Evolutionary conservation across 2,329 filamentous ascomycete genomes (phyloP), one percentile per base, ranked within the genome.

Genomic region (Tothia fuscella): DNA sequence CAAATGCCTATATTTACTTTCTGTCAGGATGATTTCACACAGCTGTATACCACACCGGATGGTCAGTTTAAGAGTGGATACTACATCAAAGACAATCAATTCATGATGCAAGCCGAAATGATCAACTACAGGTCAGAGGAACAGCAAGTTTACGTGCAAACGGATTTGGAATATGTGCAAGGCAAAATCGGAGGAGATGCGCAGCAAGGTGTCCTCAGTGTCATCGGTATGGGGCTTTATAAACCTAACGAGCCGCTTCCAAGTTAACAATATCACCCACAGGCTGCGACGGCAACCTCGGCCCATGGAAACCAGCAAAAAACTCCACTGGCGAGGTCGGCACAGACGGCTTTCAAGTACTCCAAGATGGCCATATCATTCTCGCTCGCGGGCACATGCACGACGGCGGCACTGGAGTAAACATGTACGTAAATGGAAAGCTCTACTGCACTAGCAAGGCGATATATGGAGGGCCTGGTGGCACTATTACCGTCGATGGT

Each of bases 1-100:
- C 26, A 14, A 10, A 10, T 10, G 26, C 13, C 26, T 10, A 29
- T 14, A 29, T 14, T 14, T 14, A 14, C 26, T 29, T 10, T n/a
- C n/a, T n/a, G n/a, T n/a, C n/a, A n/a, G n/a, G 35, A 38, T 24
- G 19, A 38, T 12, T 38, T 38, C 35, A 38, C 35, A 10, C 35
- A 38, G 16, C 9, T 22, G 9, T 38, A 38, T 25, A 38, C 35
- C 7, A 38, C 35, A 12, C 35, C 16, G 10, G 35, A 38, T 25
- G 35, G 35, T 20, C 22, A 25, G 21, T 38, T 38, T 19, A 20
- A 20, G 13, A 7, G 7, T 6, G 35, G 35, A 9, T 38, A 38
- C 16, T 38, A 38, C 35, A 24, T 38, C 16, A 25, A 25, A 25
- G 21, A 38, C 10, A 38, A 38, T 29, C 9, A 34, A 9, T 34